A percentile compares a stretch with the other conserved stretches of the same genome.
Conservation (phyloP, 75 land plant genomes). For the Cryptomeria japonica region DNA sequence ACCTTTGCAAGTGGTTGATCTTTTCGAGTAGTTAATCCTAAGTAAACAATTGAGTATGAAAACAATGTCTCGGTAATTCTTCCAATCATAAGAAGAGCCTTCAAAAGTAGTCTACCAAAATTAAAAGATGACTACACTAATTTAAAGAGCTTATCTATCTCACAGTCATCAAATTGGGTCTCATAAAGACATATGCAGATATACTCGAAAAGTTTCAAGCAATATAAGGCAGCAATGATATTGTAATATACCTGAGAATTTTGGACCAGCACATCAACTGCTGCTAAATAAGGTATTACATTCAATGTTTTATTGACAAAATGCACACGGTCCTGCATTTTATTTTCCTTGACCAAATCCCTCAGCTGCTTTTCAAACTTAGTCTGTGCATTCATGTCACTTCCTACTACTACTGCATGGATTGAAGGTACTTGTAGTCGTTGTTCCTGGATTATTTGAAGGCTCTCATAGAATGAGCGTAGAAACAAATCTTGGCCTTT, state of each 20-base stretch:
- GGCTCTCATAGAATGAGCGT: conserved; percentile 61
- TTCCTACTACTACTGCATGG: conserved; percentile 90
- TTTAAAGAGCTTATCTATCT: background rate
- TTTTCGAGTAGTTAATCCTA: background rate
- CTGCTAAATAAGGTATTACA: conserved; percentile 86
- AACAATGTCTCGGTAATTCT: background rate
- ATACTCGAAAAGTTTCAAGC: background rate
- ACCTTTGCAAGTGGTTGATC: background rate
- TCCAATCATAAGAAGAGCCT: background rate
- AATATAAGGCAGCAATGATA: background rate
- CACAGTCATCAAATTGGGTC: background rate
- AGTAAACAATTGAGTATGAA: background rate
- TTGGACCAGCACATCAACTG: conserved; percentile 91
- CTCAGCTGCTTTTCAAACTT: conserved; percentile 77
- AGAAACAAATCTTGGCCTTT: conserved; percentile 95
- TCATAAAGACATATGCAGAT: background rate
- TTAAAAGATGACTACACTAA: background rate
- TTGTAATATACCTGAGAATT: conserved; percentile 75
- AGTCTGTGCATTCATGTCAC: conserved; percentile 73
- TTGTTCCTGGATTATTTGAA: conserved; percentile 51
- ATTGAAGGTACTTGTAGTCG: conserved; percentile 46
- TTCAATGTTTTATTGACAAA: conserved; percentile 89
- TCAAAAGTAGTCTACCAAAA: background rate
- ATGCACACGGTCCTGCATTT: conserved; percentile 67
- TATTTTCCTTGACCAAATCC: conserved; percentile 54